Conservation (phyloP, 2,329 filamentous ascomycete genomes). For the Neophaeococcomyces mojaviensis region DNA sequence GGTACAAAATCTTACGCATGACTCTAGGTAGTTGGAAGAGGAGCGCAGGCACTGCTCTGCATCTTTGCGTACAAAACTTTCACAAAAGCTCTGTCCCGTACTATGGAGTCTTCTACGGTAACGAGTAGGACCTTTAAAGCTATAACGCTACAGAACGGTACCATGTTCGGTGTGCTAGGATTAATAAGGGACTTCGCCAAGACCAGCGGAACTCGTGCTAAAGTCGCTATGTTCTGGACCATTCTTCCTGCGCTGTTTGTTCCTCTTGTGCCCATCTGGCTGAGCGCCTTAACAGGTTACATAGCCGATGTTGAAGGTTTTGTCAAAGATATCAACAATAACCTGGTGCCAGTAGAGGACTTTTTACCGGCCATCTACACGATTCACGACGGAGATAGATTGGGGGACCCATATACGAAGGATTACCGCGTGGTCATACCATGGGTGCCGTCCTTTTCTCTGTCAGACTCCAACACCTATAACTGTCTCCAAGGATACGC, state of each 20-base stretch:
- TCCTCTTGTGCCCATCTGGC: slow-evolving; percentile 26
- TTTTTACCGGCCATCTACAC: slow-evolving; percentile 22
- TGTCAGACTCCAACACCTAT: slow-evolving; percentile 10
- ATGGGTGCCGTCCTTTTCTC: not conserved
- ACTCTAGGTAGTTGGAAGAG: slow-evolving; percentile 24
- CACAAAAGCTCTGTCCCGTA: slow-evolving; percentile 27
- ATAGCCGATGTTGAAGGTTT: slow-evolving; percentile 25
- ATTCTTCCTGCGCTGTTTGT: slow-evolving; percentile 27
- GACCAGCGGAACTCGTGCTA: slow-evolving; percentile 14
- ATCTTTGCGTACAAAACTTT: slow-evolving; percentile 28
- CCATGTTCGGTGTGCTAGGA: slow-evolving; percentile 22
- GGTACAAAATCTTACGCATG: not conserved
- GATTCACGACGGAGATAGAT: slow-evolving; percentile 14
- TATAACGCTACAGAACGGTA: slow-evolving; percentile 26
- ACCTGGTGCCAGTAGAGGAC: slow-evolving; percentile 18
- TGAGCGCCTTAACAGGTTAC: slow-evolving; percentile 34
- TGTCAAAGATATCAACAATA: slow-evolving; percentile 17
- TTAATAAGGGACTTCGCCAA: slow-evolving; percentile 24
- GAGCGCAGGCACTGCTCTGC: slow-evolving; percentile 27
- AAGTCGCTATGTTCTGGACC: slow-evolving; percentile 27
- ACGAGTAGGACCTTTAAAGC: slow-evolving; percentile 30
- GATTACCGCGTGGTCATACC: not conserved
- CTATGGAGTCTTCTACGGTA: slow-evolving; percentile 29
- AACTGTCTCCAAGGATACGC: not conserved
- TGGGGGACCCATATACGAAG: not conserved